These are phyloP conservation scores for Macrocystidia cucumis DNA, from an alignment of 1,284 basidiomycete species.

Conservation along the genomic window DNA sequence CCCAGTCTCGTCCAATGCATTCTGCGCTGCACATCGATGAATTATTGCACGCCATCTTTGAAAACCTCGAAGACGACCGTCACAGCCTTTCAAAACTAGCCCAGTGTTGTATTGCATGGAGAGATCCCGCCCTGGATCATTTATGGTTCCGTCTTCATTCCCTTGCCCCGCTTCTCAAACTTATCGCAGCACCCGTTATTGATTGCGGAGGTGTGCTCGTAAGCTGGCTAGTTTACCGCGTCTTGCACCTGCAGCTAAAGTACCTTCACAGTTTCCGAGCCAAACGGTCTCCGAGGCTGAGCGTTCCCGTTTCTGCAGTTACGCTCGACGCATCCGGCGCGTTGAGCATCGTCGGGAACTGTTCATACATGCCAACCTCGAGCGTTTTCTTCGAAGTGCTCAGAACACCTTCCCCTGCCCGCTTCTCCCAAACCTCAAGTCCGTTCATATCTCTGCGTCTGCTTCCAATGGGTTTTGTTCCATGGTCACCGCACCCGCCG, in stretches of 20 bases:
- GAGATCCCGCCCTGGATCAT: slow-evolving; percentile 45
- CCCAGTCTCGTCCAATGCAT: too few relatives aligned
- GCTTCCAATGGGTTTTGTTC: slow-evolving; percentile 23
- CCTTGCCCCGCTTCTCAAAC: slow-evolving; percentile 34
- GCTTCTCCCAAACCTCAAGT: slow-evolving; percentile 27
- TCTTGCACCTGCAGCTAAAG: not conserved
- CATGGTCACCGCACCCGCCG: slow-evolving; percentile 24
- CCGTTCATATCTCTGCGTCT: slow-evolving; percentile 28
- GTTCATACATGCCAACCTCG: slow-evolving; percentile 18
- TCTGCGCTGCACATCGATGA: slow-evolving; percentile 43
- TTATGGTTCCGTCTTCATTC: slow-evolving; percentile 42
- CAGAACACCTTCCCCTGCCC: slow-evolving; percentile 1
- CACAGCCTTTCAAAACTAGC: slow-evolving; percentile 24
- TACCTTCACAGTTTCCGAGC: too few relatives aligned
- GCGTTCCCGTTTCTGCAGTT: slow-evolving; percentile 26
- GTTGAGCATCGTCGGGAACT: slow-evolving; percentile 28
- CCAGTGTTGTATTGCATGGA: slow-evolving; percentile 44
- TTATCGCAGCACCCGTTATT: slow-evolving; percentile 28
- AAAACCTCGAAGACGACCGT: slow-evolving; percentile 19
- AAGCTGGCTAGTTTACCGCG: slow-evolving; percentile 10
- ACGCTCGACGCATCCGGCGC: slow-evolving; percentile 40
- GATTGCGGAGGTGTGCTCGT: slow-evolving; percentile 25
- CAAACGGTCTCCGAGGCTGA: slow-evolving; percentile 9
- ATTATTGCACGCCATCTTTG: slow-evolving; percentile 37
- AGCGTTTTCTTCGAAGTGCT: slow-evolving; percentile 11